Percentiles rank a stretch among this genome's conserved stretches.
phyloP scores from a whole-genome alignment of 345 rosid genomes.

The Moricandia arvensis region DNA sequence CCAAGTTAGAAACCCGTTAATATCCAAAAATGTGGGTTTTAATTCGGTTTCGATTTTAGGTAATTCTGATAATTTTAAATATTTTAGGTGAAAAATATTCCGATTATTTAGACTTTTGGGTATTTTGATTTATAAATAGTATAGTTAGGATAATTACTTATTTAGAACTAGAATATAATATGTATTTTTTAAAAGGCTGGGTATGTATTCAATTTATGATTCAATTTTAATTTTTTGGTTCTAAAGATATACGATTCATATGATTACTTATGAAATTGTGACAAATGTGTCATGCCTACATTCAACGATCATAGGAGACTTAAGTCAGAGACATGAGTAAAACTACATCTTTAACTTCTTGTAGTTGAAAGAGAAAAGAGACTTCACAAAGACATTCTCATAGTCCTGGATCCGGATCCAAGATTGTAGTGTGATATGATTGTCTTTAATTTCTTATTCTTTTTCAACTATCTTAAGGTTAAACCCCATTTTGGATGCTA shows the following conservation, averaged over 20 bases:
- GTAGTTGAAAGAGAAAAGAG: constrained; percentile 17
- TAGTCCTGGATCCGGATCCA: constrained; percentile 23
- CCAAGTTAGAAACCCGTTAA: neutral
- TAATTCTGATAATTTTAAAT: too few species aligned
- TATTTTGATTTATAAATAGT: neutral
- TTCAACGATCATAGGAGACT: too few species aligned
- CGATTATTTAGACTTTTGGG: neutral
- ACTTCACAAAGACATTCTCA: constrained; percentile 32
- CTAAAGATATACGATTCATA: neutral
- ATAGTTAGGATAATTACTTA: neutral
- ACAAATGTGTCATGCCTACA: too few species aligned
- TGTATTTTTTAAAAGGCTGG: neutral
- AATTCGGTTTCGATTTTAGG: neutral
- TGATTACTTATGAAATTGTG: neutral
- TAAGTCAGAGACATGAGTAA: neutral
- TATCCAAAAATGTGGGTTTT: neutral
- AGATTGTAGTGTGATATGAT: neutral
- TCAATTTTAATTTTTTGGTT: neutral
- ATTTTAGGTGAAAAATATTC: neutral
- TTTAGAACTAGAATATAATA: neutral
- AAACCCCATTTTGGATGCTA: constrained; percentile 1
- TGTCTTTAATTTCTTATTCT: constrained; percentile 14
- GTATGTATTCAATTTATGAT: neutral
- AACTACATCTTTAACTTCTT: neutral
- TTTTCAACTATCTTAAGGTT: neutral